Evolutionary conservation across 352 stramenopile species (phyloP).

Genomic region (Pythium apleroticum): DNA sequence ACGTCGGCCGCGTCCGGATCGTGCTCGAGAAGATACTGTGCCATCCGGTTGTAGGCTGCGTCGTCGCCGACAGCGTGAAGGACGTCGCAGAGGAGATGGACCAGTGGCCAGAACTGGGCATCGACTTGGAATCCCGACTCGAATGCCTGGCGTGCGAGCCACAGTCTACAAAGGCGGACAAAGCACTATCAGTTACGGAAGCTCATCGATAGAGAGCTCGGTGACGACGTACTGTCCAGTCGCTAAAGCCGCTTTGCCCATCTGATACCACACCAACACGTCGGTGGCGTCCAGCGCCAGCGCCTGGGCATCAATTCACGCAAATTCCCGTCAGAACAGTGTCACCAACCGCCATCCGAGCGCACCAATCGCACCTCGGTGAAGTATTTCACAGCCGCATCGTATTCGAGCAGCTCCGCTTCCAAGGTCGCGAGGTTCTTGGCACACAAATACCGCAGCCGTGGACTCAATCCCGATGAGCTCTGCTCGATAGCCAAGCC

Average conservation of each 20-base stretch:
- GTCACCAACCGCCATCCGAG: neutral
- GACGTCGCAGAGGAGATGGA: slow-evolving; percentile 58
- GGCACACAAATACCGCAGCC: slow-evolving; percentile 66
- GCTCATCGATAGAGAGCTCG: neutral
- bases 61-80: slow-evolving; percentile 52
- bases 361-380: slow-evolving; percentile 26
- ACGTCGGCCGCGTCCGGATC: slow-evolving; percentile 32
- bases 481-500: slow-evolving; percentile 3
- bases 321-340: neutral
- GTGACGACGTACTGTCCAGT: slow-evolving; percentile 43
- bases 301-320: slow-evolving; percentile 30
- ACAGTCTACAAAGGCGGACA: slow-evolving; percentile 34
- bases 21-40: slow-evolving; percentile 39
- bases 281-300: slow-evolving; percentile 63
- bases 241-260: slow-evolving; percentile 55
- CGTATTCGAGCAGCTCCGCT: slow-evolving; percentile 41
- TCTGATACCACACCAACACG: slow-evolving; percentile 76
- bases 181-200: neutral
- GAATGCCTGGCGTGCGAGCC: slow-evolving; percentile 54
- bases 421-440: slow-evolving; percentile 70
- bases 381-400: slow-evolving; percentile 47
- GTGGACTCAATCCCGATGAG: slow-evolving; percentile 33
- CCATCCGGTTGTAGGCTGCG: slow-evolving; percentile 47
- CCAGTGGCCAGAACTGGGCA: slow-evolving; percentile 61
- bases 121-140: slow-evolving; percentile 64